These are phyloP conservation scores for Coelastrella sp. DNA, from an alignment of 139 green algal species.

Conservation along the genomic window DNA sequence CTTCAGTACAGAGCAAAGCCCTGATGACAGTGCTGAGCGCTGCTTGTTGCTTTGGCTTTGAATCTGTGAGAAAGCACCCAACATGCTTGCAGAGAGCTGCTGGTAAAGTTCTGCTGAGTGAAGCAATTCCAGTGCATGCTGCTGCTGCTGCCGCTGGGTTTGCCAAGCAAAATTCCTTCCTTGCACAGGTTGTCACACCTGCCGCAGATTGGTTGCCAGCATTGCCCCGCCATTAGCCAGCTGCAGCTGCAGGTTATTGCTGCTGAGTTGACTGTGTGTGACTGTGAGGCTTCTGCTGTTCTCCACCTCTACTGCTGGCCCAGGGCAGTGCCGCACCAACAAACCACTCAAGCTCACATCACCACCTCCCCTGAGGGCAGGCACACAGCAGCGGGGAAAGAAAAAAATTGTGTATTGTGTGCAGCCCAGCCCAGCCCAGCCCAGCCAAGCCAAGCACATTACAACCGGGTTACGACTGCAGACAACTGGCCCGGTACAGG, in stretches of 20 bases:
- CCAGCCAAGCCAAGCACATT: too few species aligned
- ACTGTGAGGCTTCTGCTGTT: neutral
- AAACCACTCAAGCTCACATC: neutral
- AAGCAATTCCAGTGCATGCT: neutral
- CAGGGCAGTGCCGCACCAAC: neutral
- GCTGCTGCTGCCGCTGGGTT: neutral
- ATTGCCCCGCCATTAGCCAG: neutral
- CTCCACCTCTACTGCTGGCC: neutral
- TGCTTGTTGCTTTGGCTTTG: too few species aligned
- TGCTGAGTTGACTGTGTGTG: neutral
- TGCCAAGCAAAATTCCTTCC: neutral
- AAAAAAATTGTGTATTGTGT: neutral
- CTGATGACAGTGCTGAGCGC: too few species aligned
- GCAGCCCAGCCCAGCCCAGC: neutral
- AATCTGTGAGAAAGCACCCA: too few species aligned
- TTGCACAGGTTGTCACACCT: neutral
- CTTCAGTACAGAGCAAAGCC: too few species aligned
- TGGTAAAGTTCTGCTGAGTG: too few species aligned
- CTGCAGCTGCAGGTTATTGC: neutral
- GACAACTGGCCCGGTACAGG: neutral
- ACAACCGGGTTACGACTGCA: too few species aligned
- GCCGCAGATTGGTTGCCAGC: neutral
- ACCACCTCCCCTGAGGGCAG: neutral
- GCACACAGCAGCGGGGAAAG: constrained; percentile 7
- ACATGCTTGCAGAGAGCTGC: too few species aligned